Evolutionary conservation across 129 eudicot genomes (phyloP), one percentile per base, ranked within the genome.

Genomic region (Erigeron canadensis): DNA sequence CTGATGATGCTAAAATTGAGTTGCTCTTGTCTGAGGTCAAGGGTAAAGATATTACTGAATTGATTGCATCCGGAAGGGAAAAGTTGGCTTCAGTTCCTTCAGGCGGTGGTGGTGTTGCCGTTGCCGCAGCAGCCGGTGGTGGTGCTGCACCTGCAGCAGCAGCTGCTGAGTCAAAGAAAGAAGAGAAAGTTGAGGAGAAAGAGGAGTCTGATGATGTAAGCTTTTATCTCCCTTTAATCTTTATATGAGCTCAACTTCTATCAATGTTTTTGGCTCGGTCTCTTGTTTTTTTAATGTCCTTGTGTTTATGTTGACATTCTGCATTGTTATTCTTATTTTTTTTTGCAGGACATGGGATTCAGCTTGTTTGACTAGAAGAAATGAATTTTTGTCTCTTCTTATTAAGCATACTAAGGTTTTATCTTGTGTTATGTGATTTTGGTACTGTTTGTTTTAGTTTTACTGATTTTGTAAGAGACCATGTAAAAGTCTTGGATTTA

Each of bases 51-150:
- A 71, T 85, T 8, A 78, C 86, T 4, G 95, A 85, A 66, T 66
- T 88, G 60, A 75, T 88, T 69, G 95, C 95, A 21, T 79, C 95
- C 16, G 95, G 95, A 39, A 81, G 90, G 62, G 87, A 88, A 82
- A 88, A 85, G 47, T 78, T 88, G 41, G 90, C 88, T 50, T 85
- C 95, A 6, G 95, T 88, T 69, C 88, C 90, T 5, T 74, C 95
- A 4, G 90, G 90, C 22, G 95, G 95, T 10, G 87, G 84, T 41
- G 86, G 76, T 53, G 92, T 47, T 9, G 82, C 56, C 58, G 86
- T 69, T 4, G 80, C 87, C 5, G 77, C 79, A 0, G 72, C 83
- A 23, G 76, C 64, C 57, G 74, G 78, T 59, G 89, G 80, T 41
- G 87, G 42, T 67, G 87, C 79, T n/a, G 84, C 89, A 9, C 79